Evolutionary conservation across 305 asterid species (phyloP), one percentile per base, ranked within the genome.

Genomic region (Fraxinus angustifolia): DNA sequence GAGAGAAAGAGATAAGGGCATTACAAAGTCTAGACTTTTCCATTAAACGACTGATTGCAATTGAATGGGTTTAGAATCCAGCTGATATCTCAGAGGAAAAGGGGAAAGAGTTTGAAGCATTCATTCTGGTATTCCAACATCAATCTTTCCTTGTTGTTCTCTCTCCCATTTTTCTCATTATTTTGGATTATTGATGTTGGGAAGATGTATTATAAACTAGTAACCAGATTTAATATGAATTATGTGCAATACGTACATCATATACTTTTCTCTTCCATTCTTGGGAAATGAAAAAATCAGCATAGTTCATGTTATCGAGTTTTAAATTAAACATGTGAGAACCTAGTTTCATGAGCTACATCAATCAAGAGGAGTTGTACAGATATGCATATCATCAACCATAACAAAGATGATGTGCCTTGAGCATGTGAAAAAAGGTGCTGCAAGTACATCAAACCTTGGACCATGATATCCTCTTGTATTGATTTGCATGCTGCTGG

Each of bases 401-500:
- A 70, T 16, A 70, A 70, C 40, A 67, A 70, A 70, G 40, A 70
- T 70, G 42, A 70, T 30, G 42, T 30, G 42, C 35, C 40, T 33
- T 31, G 75, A 70, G 75, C 75, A 70, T 70, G 42, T 14, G 42
- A 70, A 33, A 70, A 30, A 14, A 70, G 26, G 75, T 70, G 11
- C 42, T 70, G 75, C n/a, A 70, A 70, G 40, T 70, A 68, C 79
- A 30, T 16, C 45, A 75, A 80, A 92, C 99, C 99, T 96, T 96
- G 73, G 98, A 87, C 99, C 99, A 94, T 60, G 98, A 95, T 62
- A 93, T 88, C 82, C 99, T 90, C 90, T 96, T 96, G 88, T 96
- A 96, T 86, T 96, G 99, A 88, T 93, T 94, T 38, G 99, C 99
- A 73, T 96, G 97, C 86, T 96, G 98, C 89, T 96, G 99, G 56